Percentiles rank a stretch among this genome's conserved stretches.
These are phyloP conservation scores for Salix viminalis DNA, from an alignment of 345 rosid species.

Conservation along the genomic window DNA sequence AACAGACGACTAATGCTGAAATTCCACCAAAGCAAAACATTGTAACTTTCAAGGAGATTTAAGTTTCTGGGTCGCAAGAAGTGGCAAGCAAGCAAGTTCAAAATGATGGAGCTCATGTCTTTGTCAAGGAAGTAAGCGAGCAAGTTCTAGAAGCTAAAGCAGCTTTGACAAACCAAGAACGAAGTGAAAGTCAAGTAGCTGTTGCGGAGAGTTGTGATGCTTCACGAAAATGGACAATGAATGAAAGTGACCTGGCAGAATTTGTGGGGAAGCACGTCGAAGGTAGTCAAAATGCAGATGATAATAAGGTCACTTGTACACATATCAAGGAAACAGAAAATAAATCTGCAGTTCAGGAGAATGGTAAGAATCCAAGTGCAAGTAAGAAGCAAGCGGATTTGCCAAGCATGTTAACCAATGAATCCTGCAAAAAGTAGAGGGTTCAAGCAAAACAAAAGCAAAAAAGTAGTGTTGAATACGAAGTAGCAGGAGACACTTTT, in stretches of 20 bases:
- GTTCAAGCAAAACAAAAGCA: constrained; percentile 21
- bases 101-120: constrained; percentile 19
- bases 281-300: constrained; percentile 25
- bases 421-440: constrained; percentile 19
- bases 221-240: constrained; percentile 14
- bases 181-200: constrained; percentile 22
- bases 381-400: not conserved
- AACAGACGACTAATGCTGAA: constrained; percentile 25
- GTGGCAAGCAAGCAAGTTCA: constrained; percentile 27
- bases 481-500: not conserved
- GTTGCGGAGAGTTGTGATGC: constrained; percentile 23
- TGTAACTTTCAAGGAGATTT: constrained; percentile 15
- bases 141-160: constrained; percentile 27
- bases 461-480: constrained; percentile 14
- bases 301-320: constrained; percentile 7
- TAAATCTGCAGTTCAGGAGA: constrained; percentile 24
- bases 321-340: constrained; percentile 10
- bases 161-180: constrained; percentile 19
- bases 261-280: constrained; percentile 13
- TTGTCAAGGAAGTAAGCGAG: constrained; percentile 9
- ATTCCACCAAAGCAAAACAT: constrained; percentile 27
- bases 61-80: constrained; percentile 13
- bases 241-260: constrained; percentile 16
- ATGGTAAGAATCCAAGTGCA: not conserved
- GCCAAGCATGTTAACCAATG: not conserved